Evolutionary conservation across 2,329 filamentous ascomycete species (phyloP).

Genomic region (Fusarium sp.): DNA sequence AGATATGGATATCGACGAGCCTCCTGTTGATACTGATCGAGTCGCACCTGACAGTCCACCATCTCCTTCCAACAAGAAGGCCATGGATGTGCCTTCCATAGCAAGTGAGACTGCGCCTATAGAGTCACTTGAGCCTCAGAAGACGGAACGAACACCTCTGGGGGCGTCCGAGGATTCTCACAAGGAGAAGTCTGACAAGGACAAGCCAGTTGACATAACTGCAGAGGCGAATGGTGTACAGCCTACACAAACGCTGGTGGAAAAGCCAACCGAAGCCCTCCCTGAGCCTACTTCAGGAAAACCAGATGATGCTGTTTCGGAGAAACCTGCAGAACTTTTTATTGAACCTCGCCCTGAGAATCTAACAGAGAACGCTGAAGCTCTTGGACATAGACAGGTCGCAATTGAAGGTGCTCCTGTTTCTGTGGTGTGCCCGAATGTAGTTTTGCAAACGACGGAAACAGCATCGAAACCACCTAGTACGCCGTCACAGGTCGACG

Average conservation of each 20-base stretch:
- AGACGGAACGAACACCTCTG: background rate
- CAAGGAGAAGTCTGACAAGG: background rate
- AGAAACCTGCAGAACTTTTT: background rate
- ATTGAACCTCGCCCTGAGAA: background rate
- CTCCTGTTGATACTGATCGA: conserved; percentile 6
- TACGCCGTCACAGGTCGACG: conserved; percentile 61
- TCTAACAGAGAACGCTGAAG: background rate
- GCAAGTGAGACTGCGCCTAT: background rate
- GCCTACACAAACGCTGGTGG: background rate
- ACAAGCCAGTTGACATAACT: background rate
- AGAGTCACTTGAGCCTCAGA: conserved; percentile 1
- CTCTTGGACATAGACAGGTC: background rate
- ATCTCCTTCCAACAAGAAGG: conserved; percentile 1
- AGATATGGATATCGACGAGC: conserved; percentile 53
- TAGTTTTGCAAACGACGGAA: conserved; percentile 44
- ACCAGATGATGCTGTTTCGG: background rate
- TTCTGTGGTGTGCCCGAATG: conserved; percentile 12
- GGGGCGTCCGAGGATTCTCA: background rate
- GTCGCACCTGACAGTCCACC: conserved; percentile 8
- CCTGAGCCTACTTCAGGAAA: background rate
- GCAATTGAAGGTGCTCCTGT: background rate
- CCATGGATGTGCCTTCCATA: background rate
- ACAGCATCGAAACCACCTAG: conserved; percentile 51
- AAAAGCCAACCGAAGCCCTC: background rate
- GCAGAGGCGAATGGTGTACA: background rate